Evolutionary conservation across 768 basidiomycete genomes (phyloP).

Genomic region (Collybia nuda): DNA sequence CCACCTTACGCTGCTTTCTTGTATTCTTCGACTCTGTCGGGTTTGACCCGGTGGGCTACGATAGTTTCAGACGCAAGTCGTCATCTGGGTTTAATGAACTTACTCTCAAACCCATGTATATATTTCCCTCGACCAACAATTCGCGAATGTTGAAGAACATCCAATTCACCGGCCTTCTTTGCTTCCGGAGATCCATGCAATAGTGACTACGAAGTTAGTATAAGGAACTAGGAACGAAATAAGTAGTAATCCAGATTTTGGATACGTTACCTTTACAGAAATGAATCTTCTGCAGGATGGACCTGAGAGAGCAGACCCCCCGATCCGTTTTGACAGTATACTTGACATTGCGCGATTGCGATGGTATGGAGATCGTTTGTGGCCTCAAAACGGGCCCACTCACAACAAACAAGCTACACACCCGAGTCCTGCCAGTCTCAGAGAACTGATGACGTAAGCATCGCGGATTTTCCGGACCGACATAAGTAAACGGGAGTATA

Average conservation of each 20-base stretch:
- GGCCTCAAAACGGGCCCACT: too few species aligned
- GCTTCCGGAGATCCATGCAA: conserved; percentile 95
- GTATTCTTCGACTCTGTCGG: conserved; percentile 79
- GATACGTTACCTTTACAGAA: conserved; percentile 59
- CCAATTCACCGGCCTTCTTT: conserved; percentile 75
- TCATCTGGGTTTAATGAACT: conserved; percentile 21
- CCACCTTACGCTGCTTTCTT: conserved; percentile 79
- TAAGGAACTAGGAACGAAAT: conserved; percentile 19
- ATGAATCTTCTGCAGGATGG: conserved; percentile 42
- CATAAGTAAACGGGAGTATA: too few species aligned
- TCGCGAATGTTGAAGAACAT: conserved; percentile 79
- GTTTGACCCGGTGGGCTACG: conserved; percentile 83
- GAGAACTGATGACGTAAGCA: too few species aligned
- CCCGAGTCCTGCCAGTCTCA: too few species aligned
- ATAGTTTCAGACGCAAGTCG: conserved; percentile 2
- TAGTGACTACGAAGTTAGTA: conserved; percentile 55
- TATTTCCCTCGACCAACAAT: conserved; percentile 94
- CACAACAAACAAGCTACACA: too few species aligned
- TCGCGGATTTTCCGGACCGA: too few species aligned
- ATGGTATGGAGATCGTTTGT: conserved; percentile 4
- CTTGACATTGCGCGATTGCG: not conserved
- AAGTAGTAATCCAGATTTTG: conserved; percentile 7
- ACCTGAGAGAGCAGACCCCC: too few species aligned
- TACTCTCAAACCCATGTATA: conserved; percentile 87
- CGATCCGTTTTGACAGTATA: not conserved